These are phyloP conservation scores for Penicillium roqueforti DNA, from an alignment of 495 filamentous ascomycete genomes.

Conservation along the genomic window DNA sequence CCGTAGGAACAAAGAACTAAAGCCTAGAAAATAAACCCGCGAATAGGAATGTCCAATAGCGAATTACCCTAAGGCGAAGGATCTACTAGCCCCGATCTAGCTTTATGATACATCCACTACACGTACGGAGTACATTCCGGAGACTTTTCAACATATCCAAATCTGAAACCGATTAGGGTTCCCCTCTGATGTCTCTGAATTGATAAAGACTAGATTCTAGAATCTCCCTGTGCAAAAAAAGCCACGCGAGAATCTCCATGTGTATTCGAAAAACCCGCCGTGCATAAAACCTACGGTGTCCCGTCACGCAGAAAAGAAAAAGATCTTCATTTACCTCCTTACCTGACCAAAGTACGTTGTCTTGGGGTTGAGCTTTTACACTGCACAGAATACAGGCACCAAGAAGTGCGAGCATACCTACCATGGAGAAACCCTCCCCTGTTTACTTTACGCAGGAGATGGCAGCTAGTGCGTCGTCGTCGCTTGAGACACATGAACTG, in stretches of 20 bases:
- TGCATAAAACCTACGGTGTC: slow-evolving; percentile 20
- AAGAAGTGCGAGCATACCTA: not conserved
- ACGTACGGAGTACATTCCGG: not conserved
- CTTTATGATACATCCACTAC: not conserved
- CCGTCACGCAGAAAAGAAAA: slow-evolving; percentile 3
- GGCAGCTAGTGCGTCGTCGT: slow-evolving; percentile 9
- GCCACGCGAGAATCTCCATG: slow-evolving; percentile 25
- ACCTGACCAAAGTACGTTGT: not conserved
- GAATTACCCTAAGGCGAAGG: not conserved
- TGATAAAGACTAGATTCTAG: not conserved
- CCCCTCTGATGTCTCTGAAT: not conserved
- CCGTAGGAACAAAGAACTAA: not conserved
- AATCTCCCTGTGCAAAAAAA: slow-evolving; percentile 13
- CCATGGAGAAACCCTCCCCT: slow-evolving; percentile 15
- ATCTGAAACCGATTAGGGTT: not conserved
- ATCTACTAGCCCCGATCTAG: not conserved
- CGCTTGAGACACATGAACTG: slow-evolving; percentile 4
- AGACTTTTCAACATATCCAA: not conserved
- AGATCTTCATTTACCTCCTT: slow-evolving; percentile 14
- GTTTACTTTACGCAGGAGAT: slow-evolving; percentile 12
- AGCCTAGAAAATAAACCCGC: not conserved
- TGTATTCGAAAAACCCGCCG: slow-evolving; percentile 9
- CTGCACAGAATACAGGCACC: not conserved
- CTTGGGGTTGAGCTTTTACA: not conserved
- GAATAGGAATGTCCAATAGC: not conserved